Evolutionary conservation across 768 basidiomycete species (phyloP).

Genomic region (Flagelloscypha sp.): DNA sequence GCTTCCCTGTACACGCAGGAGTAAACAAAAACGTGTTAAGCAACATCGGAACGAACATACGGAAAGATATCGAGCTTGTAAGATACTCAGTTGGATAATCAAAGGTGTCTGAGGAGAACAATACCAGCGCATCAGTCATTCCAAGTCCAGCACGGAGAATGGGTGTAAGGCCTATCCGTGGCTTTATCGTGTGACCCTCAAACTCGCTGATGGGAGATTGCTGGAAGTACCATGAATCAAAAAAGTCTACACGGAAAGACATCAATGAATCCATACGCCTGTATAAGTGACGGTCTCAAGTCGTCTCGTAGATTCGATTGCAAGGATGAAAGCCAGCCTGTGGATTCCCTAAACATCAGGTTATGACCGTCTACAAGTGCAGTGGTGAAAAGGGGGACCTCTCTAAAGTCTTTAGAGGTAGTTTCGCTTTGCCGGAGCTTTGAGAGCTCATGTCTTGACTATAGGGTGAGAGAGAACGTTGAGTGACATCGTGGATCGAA

Average conservation of each 20-base stretch:
- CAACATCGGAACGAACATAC: conserved; percentile 33
- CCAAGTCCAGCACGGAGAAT: conserved; percentile 90
- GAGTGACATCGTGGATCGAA: conserved; percentile 22
- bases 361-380: conserved; percentile 1
- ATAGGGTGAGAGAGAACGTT: conserved; percentile 63
- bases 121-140: conserved; percentile 79
- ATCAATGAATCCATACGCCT: conserved; percentile 42
- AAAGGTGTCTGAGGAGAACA: no score
- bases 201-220: conserved; percentile 75
- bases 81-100: conserved; percentile 5
- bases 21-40: background rate
- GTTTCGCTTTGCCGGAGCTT: conserved; percentile 57
- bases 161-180: conserved; percentile 78
- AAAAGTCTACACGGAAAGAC: background rate
- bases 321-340: conserved; percentile 68
- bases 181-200: conserved; percentile 66
- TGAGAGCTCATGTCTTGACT: conserved; percentile 64
- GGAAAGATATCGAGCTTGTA: conserved; percentile 68
- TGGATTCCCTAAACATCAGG: conserved; percentile 52
- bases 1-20: conserved; percentile 40
- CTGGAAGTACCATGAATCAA: conserved; percentile 25
- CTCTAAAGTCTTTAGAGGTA: conserved; percentile 67
- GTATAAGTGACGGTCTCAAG: conserved; percentile 55
- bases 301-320: conserved; percentile 71
- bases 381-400: conserved; percentile 34